These are phyloP conservation scores for Curvularia spicifera DNA, from an alignment of 2,329 filamentous ascomycete genomes.

Conservation along the genomic window DNA sequence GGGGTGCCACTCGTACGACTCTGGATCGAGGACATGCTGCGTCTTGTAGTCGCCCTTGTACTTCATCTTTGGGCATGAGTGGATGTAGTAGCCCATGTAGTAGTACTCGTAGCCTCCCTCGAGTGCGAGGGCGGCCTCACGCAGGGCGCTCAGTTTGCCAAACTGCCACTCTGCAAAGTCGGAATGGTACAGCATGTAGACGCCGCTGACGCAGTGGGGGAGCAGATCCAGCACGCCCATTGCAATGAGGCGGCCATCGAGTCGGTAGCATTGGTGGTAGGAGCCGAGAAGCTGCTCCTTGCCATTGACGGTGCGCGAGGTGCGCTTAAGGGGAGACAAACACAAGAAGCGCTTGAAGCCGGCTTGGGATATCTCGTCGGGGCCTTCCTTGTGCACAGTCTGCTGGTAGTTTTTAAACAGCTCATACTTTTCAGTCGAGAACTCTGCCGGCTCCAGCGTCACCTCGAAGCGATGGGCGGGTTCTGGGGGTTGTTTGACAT, in stretches of 20 bases:
- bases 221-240: constrained; percentile 79
- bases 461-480: constrained; percentile 73
- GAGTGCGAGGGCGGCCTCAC: constrained; percentile 72
- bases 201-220: constrained; percentile 77
- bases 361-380: constrained; percentile 62
- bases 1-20: constrained; percentile 66
- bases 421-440: constrained; percentile 75
- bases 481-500: constrained; percentile 63
- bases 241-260: constrained; percentile 77
- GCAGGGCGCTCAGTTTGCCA: constrained; percentile 76
- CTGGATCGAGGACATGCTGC: constrained; percentile 75
- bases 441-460: constrained; percentile 72
- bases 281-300: constrained; percentile 69
- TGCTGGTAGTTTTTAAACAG: constrained; percentile 79
- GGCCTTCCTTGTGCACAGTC: constrained; percentile 72
- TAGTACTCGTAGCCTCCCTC: constrained; percentile 77
- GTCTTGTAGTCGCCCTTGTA: constrained; percentile 84
- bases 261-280: constrained; percentile 80
- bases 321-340: constrained; percentile 66
- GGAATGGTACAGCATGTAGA: constrained; percentile 83
- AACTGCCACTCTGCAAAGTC: constrained; percentile 73
- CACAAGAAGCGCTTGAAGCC: constrained; percentile 79
- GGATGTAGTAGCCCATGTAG: constrained; percentile 86
- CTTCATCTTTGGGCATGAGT: constrained; percentile 79
- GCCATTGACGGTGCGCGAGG: constrained; percentile 54